These are phyloP conservation scores for Pilatotrama ljubarskyi DNA, from an alignment of 768 basidiomycete species.

Conservation along the genomic window DNA sequence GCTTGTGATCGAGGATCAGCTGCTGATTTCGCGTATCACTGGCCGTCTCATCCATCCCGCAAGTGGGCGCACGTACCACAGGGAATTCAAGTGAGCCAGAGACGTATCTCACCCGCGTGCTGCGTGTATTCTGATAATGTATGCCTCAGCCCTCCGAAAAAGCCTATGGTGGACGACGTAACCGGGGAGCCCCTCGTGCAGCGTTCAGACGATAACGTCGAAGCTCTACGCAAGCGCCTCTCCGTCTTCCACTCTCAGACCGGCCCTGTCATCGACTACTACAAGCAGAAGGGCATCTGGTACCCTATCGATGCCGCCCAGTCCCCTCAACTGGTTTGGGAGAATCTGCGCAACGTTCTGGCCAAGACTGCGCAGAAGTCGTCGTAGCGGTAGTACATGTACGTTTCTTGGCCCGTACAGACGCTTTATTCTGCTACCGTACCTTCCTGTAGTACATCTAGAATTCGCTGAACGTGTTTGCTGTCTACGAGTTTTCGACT, in stretches of 20 bases:
- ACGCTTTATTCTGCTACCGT: conserved; percentile 6
- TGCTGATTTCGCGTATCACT: conserved; percentile 97
- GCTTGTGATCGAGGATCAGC: conserved; percentile 88
- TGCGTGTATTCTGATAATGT: neutral
- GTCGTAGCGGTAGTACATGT: conserved; percentile 2
- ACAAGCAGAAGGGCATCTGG: conserved; percentile 91
- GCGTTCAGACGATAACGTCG: conserved; percentile 97
- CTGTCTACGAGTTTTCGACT: neutral
- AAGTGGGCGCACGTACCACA: conserved; percentile 92
- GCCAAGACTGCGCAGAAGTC: conserved; percentile 25
- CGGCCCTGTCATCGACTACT: conserved; percentile 94
- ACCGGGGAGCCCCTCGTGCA: conserved; percentile 96
- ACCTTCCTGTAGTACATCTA: conserved; percentile 16
- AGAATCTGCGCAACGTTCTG: conserved; percentile 69
- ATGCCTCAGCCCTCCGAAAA: conserved; percentile 86
- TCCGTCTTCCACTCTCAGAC: conserved; percentile 91
- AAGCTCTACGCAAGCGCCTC: conserved; percentile 89
- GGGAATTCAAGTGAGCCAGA: conserved; percentile 79
- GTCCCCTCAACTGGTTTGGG: conserved; percentile 91
- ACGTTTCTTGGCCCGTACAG: conserved; percentile 14
- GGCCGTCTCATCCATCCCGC: conserved; percentile 91
- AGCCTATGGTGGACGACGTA: conserved; percentile 88
- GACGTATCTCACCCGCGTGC: neutral
- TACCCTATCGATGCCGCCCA: conserved; percentile 91
- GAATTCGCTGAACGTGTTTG: neutral